Conservation (phyloP, 2,329 filamentous ascomycete species). For the Clarireedia paspali region DNA sequence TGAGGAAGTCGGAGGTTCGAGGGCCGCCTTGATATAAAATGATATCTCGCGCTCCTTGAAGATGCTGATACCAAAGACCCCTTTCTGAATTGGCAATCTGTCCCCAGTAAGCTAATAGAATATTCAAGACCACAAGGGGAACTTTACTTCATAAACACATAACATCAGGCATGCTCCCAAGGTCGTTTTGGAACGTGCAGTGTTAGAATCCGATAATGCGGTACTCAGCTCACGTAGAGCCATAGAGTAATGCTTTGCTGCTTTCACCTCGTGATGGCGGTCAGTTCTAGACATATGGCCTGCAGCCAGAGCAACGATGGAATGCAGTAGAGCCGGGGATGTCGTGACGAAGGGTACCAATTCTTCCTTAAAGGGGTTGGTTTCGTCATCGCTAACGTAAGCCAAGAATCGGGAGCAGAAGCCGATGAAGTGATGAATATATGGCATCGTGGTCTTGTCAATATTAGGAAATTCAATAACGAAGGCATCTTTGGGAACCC, state of each 20-base stretch:
- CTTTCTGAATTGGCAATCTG: conserved; percentile 26
- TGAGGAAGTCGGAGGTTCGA: conserved; percentile 22
- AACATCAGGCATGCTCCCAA: conserved; percentile 26
- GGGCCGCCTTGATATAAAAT: conserved; percentile 26
- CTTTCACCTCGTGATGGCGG: conserved; percentile 20
- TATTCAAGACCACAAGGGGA: background rate
- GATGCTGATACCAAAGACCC: conserved; percentile 25
- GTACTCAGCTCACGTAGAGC: conserved; percentile 23
- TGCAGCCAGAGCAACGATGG: conserved; percentile 27
- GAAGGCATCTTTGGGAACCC: conserved; percentile 22
- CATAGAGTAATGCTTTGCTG: conserved; percentile 23
- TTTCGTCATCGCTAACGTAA: conserved; percentile 27
- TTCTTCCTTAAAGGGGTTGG: conserved; percentile 26
- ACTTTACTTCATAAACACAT: conserved; percentile 27
- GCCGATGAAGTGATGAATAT: conserved; percentile 28
- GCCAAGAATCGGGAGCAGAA: conserved; percentile 26
- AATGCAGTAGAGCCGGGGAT: conserved; percentile 25
- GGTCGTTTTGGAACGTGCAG: conserved; percentile 23
- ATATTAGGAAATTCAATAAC: conserved; percentile 26
- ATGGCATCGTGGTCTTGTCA: conserved; percentile 21
- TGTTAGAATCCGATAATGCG: conserved; percentile 19
- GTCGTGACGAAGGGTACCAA: conserved; percentile 22
- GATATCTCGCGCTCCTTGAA: conserved; percentile 26
- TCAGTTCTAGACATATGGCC: conserved; percentile 24
- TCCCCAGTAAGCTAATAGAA: conserved; percentile 3